Conservation (phyloP, 768 basidiomycete species). For the Pleurotus cornucopiae region DNA sequence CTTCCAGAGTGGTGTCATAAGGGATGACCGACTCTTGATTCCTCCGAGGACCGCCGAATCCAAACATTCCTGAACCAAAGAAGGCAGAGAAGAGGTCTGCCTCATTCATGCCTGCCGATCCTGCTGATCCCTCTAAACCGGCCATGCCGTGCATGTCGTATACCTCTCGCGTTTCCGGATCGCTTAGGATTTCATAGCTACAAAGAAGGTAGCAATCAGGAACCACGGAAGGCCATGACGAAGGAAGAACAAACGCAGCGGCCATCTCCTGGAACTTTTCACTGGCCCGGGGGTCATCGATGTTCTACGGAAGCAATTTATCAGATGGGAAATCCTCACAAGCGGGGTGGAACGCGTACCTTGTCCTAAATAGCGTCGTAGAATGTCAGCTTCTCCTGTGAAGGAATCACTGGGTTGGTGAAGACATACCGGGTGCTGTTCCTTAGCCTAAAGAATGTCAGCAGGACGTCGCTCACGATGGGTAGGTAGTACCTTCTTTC, state of each 20-base stretch:
- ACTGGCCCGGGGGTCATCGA: conserved; percentile 80
- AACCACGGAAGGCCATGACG: conserved; percentile 2
- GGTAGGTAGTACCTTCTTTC: conserved; percentile 65
- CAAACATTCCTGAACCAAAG: conserved; percentile 54
- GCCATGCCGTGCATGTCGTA: conserved; percentile 78
- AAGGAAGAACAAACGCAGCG: conserved; percentile 60
- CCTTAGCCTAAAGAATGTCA: conserved; percentile 56
- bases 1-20: conserved; percentile 86
- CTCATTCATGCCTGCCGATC: conserved; percentile 47
- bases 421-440: conserved; percentile 73
- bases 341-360: conserved; percentile 25
- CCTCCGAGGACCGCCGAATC: conserved; percentile 50
- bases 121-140: conserved; percentile 50
- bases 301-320: conserved; percentile 50
- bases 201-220: conserved; percentile 8
- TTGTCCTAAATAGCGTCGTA: conserved; percentile 53
- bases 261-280: conserved; percentile 87
- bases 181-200: conserved; percentile 82
- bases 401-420: neutral
- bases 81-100: conserved; percentile 75
- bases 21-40: conserved; percentile 74
- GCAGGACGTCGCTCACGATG: conserved; percentile 14
- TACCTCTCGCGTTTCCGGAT: conserved; percentile 58
- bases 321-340: neutral
- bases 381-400: neutral